Percentiles rank a stretch among this genome's conserved stretches.
These are phyloP conservation scores for Passalora sequoiae DNA, from an alignment of 2,329 filamentous ascomycete genomes.

Conservation along the genomic window DNA sequence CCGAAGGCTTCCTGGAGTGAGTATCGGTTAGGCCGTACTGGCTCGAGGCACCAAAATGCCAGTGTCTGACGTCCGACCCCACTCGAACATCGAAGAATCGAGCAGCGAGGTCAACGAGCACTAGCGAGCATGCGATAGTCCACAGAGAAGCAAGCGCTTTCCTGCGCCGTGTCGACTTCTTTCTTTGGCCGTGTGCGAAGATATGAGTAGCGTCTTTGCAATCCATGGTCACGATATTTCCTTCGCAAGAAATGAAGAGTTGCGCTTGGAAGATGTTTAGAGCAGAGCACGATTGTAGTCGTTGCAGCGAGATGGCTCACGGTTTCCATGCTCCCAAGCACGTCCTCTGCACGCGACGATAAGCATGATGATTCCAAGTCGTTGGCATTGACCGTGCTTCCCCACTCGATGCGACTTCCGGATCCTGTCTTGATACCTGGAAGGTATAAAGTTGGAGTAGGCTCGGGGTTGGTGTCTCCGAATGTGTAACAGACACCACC, in stretches of 20 bases:
- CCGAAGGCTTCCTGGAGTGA: not conserved
- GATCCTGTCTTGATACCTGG: no score
- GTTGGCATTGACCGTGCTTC: no score
- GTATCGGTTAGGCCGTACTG: not conserved
- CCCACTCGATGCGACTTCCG: no score
- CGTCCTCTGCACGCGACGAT: no score
- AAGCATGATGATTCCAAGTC: no score
- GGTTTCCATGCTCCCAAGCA: not conserved
- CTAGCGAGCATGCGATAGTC: not conserved
- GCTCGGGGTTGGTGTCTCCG: no score
- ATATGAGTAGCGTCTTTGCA: not conserved
- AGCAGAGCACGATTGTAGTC: slow-evolving; percentile 1
- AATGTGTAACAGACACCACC: no score
- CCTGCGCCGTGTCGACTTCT: not conserved
- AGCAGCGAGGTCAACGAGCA: not conserved
- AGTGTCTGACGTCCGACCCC: not conserved
- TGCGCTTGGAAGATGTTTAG: not conserved
- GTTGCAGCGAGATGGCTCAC: slow-evolving; percentile 3
- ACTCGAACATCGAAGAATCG: not conserved
- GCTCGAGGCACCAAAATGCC: not conserved
- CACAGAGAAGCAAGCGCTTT: not conserved
- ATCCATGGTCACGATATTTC: slow-evolving; percentile 2
- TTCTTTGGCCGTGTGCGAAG: not conserved
- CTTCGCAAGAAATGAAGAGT: not conserved
- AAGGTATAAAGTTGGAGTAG: no score